Percentiles rank a stretch among this genome's conserved stretches.
These are phyloP conservation scores for Acorus gramineus DNA, from an alignment of 106 monocot species.

Conservation along the genomic window DNA sequence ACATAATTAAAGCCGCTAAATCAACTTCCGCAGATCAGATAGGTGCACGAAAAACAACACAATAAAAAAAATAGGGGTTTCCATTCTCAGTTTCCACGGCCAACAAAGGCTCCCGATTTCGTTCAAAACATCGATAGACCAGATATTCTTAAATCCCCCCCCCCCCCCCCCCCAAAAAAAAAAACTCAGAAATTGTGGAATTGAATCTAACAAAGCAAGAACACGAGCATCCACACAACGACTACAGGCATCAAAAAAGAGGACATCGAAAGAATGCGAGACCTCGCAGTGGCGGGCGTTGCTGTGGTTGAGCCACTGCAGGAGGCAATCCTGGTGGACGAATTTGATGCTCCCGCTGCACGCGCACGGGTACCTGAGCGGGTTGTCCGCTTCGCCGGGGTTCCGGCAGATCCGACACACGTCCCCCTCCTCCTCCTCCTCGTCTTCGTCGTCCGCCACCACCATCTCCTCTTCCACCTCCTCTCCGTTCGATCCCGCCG, in stretches of 20 bases:
- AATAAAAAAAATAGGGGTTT: too few relatives aligned
- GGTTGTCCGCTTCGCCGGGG: constrained; percentile 67
- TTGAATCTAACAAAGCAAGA: neutral
- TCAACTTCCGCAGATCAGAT: too few relatives aligned
- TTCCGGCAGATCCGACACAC: constrained; percentile 99
- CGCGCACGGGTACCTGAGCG: constrained; percentile 91
- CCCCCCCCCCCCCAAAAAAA: neutral
- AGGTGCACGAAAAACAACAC: too few relatives aligned
- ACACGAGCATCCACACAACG: neutral
- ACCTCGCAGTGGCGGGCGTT: constrained; percentile 99
- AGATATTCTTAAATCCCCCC: too few relatives aligned
- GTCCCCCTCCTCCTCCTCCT: constrained; percentile 92
- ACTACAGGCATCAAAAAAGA: neutral
- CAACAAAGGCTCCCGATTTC: too few relatives aligned
- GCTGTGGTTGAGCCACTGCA: constrained; percentile 98
- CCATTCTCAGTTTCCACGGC: too few relatives aligned
- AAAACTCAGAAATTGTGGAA: neutral
- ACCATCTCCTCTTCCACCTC: neutral
- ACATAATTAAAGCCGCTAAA: too few relatives aligned
- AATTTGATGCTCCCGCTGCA: constrained; percentile 99
- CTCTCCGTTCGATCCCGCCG: too few relatives aligned
- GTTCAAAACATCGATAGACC: too few relatives aligned
- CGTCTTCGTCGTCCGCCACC: constrained; percentile 16
- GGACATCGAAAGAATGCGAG: neutral
- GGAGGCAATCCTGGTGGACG: constrained; percentile 98